Conservation (phyloP, 2,329 filamentous ascomycete genomes). For the Chrysosporium queenslandicum region DNA sequence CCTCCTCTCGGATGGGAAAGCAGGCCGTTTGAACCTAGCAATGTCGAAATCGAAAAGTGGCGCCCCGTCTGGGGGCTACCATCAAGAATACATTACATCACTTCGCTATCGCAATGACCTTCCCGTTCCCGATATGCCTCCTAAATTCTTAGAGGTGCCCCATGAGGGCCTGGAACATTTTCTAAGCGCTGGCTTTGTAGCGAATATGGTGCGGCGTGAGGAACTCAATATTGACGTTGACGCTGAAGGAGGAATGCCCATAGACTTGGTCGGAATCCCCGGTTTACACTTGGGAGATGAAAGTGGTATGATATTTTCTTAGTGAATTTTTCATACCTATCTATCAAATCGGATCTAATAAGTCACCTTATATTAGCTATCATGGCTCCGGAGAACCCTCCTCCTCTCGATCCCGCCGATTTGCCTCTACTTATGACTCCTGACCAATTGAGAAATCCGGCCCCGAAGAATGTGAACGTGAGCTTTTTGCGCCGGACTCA, state of each 20-base stretch:
- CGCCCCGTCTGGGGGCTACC: slow-evolving; percentile 42
- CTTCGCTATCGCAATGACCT: slow-evolving; percentile 93
- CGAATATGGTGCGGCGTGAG: slow-evolving; percentile 79
- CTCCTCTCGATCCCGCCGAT: slow-evolving; percentile 71
- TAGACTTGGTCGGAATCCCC: slow-evolving; percentile 89
- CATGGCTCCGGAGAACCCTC: slow-evolving; percentile 62
- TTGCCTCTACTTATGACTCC: slow-evolving; percentile 72
- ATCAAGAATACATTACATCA: slow-evolving; percentile 95
- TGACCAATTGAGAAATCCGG: slow-evolving; percentile 73
- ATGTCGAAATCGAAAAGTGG: slow-evolving; percentile 36
- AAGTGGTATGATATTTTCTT: slow-evolving; percentile 52
- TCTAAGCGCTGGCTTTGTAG: slow-evolving; percentile 81
- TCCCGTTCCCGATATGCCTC: slow-evolving; percentile 84
- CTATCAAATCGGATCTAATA: too few relatives aligned
- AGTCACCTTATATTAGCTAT: too few relatives aligned
- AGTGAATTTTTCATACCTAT: background rate
- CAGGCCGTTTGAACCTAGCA: background rate
- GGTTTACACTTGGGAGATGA: slow-evolving; percentile 93
- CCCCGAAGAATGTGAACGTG: slow-evolving; percentile 63
- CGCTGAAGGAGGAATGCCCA: slow-evolving; percentile 93
- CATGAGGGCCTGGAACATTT: slow-evolving; percentile 88
- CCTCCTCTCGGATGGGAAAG: background rate
- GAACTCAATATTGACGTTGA: slow-evolving; percentile 94
- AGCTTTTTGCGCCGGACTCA: slow-evolving; percentile 94
- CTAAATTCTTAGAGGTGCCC: slow-evolving; percentile 93